Evolutionary conservation across 2,329 filamentous ascomycete genomes (phyloP).

Genomic region (Cryoendolithus antarcticus): DNA sequence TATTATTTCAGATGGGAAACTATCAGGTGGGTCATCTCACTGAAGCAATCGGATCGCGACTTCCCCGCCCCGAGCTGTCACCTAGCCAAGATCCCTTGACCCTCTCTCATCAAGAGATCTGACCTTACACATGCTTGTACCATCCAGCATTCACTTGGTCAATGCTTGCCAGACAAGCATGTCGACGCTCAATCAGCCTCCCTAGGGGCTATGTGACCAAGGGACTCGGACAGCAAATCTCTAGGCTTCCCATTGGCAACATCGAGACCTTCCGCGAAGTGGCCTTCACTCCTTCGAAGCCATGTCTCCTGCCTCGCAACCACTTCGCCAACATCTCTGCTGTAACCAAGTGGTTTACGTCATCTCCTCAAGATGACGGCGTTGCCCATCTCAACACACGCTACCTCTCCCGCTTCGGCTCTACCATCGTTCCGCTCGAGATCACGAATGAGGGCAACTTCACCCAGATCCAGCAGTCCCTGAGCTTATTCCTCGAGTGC

Average conservation of each 20-base stretch:
- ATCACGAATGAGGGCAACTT: constrained; percentile 39
- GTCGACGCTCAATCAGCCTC: neutral
- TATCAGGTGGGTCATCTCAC: too few species aligned
- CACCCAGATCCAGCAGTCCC: constrained; percentile 46
- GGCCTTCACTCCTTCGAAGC: constrained; percentile 42
- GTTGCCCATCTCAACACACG: constrained; percentile 24
- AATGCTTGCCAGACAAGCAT: constrained; percentile 8
- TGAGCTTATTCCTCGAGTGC: constrained; percentile 54
- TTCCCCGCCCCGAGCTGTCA: too few species aligned
- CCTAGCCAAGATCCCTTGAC: too few species aligned
- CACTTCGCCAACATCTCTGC: constrained; percentile 40
- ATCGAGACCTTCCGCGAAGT: constrained; percentile 37
- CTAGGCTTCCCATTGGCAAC: constrained; percentile 14
- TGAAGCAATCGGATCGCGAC: too few species aligned
- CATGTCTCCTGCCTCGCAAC: constrained; percentile 38
- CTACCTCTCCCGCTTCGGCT: constrained; percentile 35
- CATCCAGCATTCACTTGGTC: too few species aligned
- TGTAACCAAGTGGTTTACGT: constrained; percentile 46
- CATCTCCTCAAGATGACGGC: neutral
- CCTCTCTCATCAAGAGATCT: too few species aligned
- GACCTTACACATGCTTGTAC: too few species aligned
- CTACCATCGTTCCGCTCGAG: constrained; percentile 47
- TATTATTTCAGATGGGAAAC: too few species aligned
- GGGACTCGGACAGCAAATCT: constrained; percentile 9
- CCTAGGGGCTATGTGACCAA: constrained; percentile 8